These are phyloP conservation scores for Ascochyta viciae-villosae DNA, from an alignment of 2,329 filamentous ascomycete species.

Conservation along the genomic window DNA sequence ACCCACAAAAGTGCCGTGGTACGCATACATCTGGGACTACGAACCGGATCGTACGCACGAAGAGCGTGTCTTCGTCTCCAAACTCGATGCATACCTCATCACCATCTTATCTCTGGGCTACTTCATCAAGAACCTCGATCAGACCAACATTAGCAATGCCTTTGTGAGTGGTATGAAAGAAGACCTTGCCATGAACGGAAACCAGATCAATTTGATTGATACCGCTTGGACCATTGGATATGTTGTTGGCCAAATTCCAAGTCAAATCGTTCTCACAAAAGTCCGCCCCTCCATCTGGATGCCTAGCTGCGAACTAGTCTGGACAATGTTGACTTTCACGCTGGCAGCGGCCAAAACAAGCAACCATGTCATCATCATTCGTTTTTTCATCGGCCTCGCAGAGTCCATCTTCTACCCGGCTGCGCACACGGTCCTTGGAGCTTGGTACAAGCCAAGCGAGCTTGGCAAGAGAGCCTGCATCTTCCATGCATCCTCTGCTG, in stretches of 20 bases:
- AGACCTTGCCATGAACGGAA: conserved; percentile 31
- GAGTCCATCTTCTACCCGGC: conserved; percentile 32
- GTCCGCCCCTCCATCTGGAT: conserved; percentile 31
- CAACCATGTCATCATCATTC: conserved; percentile 30
- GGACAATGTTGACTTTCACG: conserved; percentile 33
- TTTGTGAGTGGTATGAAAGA: conserved; percentile 39
- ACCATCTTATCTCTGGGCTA: conserved; percentile 30
- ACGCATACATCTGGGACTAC: conserved; percentile 37
- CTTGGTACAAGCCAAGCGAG: conserved; percentile 34
- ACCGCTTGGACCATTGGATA: conserved; percentile 31
- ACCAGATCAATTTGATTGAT: conserved; percentile 33
- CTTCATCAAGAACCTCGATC: conserved; percentile 39
- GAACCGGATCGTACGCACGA: conserved; percentile 32
- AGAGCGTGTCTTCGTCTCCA: conserved; percentile 31
- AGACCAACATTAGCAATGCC: conserved; percentile 36
- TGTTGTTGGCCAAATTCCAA: conserved; percentile 32
- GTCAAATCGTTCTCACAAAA: conserved; percentile 31
- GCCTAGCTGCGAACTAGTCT: conserved; percentile 27
- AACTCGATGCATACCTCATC: conserved; percentile 31
- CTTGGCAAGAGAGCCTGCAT: conserved; percentile 35
- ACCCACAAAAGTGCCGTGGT: conserved; percentile 31
- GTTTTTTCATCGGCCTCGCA: conserved; percentile 31
- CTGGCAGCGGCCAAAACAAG: conserved; percentile 30
- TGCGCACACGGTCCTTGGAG: conserved; percentile 30
- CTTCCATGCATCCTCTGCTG: conserved; percentile 29